phyloP scores from a whole-genome alignment of 2,329 filamentous ascomycete species.

The Chrysosporium queenslandicum region DNA sequence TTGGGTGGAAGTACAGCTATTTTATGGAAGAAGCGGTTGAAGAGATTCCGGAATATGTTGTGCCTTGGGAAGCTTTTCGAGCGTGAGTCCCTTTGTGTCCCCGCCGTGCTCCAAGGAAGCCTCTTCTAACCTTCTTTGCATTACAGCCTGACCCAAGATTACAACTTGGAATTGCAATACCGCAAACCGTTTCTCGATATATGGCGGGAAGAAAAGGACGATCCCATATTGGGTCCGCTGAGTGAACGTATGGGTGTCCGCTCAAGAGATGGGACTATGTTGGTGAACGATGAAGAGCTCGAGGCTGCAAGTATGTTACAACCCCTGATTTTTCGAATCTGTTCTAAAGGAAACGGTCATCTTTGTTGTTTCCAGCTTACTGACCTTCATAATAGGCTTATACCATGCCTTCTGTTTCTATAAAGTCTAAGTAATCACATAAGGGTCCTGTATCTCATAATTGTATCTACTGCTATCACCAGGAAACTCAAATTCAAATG shows the following conservation, averaged over 20 bases:
- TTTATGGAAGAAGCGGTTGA: conserved; percentile 94
- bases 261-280: conserved; percentile 55
- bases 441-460: too few species aligned
- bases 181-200: conserved; percentile 84
- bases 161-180: conserved; percentile 91
- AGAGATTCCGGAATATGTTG: conserved; percentile 92
- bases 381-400: conserved; percentile 44
- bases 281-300: conserved; percentile 77
- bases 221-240: conserved; percentile 66
- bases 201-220: conserved; percentile 84
- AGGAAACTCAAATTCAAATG: too few species aligned
- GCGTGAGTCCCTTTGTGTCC: conserved; percentile 41
- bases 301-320: conserved; percentile 60
- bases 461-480: too few species aligned
- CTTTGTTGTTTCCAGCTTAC: background rate
- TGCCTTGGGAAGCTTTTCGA: conserved; percentile 96
- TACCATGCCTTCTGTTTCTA: conserved; percentile 97
- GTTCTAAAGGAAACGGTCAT: too few species aligned
- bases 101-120: background rate
- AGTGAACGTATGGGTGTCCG: conserved; percentile 95
- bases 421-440: conserved; percentile 55
- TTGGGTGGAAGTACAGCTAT: conserved; percentile 97
- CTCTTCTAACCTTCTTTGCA: background rate
- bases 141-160: conserved; percentile 69
- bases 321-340: too few species aligned